Conservation (phyloP, 139 green algal species). For the Chlorella sp. region DNA sequence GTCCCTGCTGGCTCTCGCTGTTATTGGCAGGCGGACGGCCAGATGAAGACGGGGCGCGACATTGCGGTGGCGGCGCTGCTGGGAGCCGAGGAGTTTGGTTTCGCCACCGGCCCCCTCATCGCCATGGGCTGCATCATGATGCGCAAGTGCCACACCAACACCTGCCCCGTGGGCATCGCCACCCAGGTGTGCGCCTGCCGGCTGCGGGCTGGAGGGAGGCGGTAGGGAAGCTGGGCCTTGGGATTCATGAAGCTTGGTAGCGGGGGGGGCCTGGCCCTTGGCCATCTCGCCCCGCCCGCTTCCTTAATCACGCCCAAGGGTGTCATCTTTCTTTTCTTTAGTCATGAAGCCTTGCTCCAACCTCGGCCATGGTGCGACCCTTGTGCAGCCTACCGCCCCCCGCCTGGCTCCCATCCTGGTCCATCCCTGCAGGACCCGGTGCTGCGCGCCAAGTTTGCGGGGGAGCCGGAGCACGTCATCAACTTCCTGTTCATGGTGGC, state of each 20-base stretch:
- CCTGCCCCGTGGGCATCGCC: constrained; percentile 94
- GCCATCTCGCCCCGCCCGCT: no score
- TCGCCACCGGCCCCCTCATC: constrained; percentile 96
- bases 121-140: constrained; percentile 81
- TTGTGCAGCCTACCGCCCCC: neutral
- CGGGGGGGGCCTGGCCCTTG: no score
- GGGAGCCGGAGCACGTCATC: constrained; percentile 93
- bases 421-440: constrained; percentile 84
- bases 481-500: constrained; percentile 98
- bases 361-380: neutral
- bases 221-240: neutral
- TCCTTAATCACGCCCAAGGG: no score
- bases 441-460: constrained; percentile 94
- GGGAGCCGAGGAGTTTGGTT: constrained; percentile 97
- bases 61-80: constrained; percentile 87
- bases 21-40: constrained; percentile 92
- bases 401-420: neutral
- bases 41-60: constrained; percentile 95
- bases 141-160: constrained; percentile 99
- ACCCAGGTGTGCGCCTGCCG: constrained; percentile 77
- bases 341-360: neutral
- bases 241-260: no score
- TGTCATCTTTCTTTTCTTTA: no score
- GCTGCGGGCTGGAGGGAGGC: no score
- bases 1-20: no score